Evolutionary conservation across 768 basidiomycete species (phyloP), one percentile per base, ranked within the genome.

Genomic region (Hygrocybe punicea): DNA sequence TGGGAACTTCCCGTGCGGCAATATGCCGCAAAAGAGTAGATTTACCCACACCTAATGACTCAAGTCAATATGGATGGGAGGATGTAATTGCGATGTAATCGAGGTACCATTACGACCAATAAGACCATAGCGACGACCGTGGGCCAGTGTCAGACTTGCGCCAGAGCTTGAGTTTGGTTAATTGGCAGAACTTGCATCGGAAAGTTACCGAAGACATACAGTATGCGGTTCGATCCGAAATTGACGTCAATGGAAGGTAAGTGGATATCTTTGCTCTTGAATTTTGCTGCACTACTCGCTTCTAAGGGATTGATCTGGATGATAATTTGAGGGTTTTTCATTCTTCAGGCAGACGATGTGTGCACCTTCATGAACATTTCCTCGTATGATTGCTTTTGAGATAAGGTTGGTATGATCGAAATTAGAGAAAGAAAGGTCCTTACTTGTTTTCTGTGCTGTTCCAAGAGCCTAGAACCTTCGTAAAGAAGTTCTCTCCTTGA

Each of bases 261-360:
- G 67, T 97, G 93, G 51, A 99, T 89, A 71, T 99, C 97, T 71
- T 98, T 98, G 77, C 87, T 93, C 79, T 98, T 99, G 71, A 94
- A 93, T 73, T 94, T 96, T 13, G 88, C 75, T 4, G 85, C 76
- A 0, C 80, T 75, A 17, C 83, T 82, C 0, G 89, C 85, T 71
- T 95, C 92, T 58, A 99, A 73, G 39, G 97, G 93, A 73, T 99
- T 99, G 75, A 94, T 89, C 89, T 91, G 47, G 9, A 40, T 29
- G 8, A 13, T 45, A 44, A 29, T 51, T 17, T 55, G 44, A 49
- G 33, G 10, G 25, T 11, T 17, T 7, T 34, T 19, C 33, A n/a
- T 34, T 14, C 37, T 19, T 23, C 25, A 5, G 16, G n/a, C 7
- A 16, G 24, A n/a, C 24, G 29, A 54, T 45, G 49, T 34, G 55